Evolutionary conservation across 129 eudicot species (phyloP), one percentile per base, ranked within the genome.

Genomic region (Pseudognaphalium luteoalbum): DNA sequence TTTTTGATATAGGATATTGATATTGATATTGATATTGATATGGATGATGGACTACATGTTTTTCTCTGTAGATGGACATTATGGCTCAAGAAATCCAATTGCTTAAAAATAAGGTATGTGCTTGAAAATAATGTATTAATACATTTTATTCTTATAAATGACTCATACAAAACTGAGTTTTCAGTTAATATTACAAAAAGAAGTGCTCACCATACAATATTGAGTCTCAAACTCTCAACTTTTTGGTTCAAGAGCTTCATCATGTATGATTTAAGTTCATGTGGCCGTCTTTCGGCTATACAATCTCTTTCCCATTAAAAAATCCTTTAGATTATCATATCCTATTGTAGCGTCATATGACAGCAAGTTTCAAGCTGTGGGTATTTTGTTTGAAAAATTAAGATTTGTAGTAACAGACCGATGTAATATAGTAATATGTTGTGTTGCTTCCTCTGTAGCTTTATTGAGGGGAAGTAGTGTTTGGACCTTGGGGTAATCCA

Each of bases 21-120:
- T 25, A 25, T 25, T 25, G 28, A 25, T 25, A 25, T 25, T 25
- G 28, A 25, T n/a, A n/a, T n/a, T n/a, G n/a, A n/a, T n/a, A n/a
- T 9, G 29, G 56, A 12, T 34, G 20, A 17, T 5, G 0, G 47
- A 12, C 5, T 39, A 70, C 39, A 17, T 17, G 30, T 76, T 59
- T 68, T 41, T 59, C 32, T 52, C 17, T 63, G 74, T 86, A 94
- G 98, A 94, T 89, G 98, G 97, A 91, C 82, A 89, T 86, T 29
- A 89, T 94, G 96, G 83, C 75, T 89, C 98, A 94, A 68, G 97
- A 94, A 81, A 94, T 94, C 77, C 91, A 91, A 57, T 64, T 87
- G 81, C 85, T 94, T 66, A 94, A 94, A 84, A 89, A 91, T 42
- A 91, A 94, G 98, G 98, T 94, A 74, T 3, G 44, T n/a, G 6